These are phyloP conservation scores for Trypanosoma rangeli DNA, from an alignment of 208 protist species.

Conservation along the genomic window DNA sequence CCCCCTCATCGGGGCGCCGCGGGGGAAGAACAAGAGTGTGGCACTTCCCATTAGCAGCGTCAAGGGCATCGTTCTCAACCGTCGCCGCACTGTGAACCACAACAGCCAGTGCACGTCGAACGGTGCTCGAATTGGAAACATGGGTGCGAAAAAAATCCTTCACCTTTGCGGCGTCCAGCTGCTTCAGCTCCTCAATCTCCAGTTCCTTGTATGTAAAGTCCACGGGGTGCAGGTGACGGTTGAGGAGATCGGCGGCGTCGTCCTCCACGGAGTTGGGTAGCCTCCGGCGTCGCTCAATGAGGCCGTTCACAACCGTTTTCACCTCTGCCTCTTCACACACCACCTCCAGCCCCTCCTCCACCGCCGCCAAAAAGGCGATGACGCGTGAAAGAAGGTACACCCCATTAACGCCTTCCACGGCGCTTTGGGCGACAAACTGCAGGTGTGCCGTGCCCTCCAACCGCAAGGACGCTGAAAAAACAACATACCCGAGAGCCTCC, in stretches of 20 bases:
- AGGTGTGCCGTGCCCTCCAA: constrained; percentile 35
- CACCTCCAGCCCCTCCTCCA: constrained; percentile 36
- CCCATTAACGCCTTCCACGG: constrained; percentile 46
- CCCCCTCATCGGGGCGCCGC: neutral
- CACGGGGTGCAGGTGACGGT: constrained; percentile 34
- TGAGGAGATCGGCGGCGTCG: constrained; percentile 35
- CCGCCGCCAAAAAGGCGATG: constrained; percentile 57
- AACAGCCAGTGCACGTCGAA: constrained; percentile 36
- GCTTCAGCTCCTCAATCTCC: constrained; percentile 40
- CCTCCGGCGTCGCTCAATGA: constrained; percentile 47
- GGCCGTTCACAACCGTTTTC: constrained; percentile 35
- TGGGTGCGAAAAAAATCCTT: constrained; percentile 35
- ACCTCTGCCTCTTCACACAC: constrained; percentile 45
- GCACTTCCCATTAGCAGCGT: neutral
- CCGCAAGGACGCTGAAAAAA: constrained; percentile 31
- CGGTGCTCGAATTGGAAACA: constrained; percentile 45
- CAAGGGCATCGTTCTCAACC: constrained; percentile 18
- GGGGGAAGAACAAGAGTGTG: constrained; percentile 21
- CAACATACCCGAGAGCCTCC: constrained; percentile 83
- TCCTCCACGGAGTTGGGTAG: constrained; percentile 43
- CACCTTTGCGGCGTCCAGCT: constrained; percentile 34
- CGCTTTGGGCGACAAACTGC: constrained; percentile 61
- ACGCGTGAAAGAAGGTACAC: constrained; percentile 77
- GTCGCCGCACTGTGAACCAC: constrained; percentile 43
- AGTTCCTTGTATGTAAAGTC: constrained; percentile 33